Base-by-base conservation (phyloP, 257 asterid species). In the Nicotiana noctiflora region DNA sequence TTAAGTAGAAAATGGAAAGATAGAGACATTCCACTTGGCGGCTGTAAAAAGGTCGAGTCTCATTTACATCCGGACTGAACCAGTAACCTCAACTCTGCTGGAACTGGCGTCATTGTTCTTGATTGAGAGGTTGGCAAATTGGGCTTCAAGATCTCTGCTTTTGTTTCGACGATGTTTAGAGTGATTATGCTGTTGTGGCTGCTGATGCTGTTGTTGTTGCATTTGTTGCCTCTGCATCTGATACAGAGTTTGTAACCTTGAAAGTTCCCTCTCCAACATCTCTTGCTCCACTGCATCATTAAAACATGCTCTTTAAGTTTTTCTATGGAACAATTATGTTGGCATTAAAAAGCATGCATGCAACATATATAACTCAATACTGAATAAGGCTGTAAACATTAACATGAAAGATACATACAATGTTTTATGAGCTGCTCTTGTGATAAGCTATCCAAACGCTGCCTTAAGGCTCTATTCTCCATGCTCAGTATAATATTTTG, bases 401-500 rank as follows among this genome's bases (percentile, higher is more conserved):
- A 60, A 55, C n/a, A 55, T 14, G 60, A 17, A 13, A 72, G 62
- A 63, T 53, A n/a, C 79, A 81, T 86, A 94, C 98, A 86, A 75
- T 91, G 89, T 86, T 95, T 95, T 88, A 95, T 92, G 81, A 88
- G 84, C 79, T 90, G 97, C 89, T 92, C 99, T 84, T 93, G 99
- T 0, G 94, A 83, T 80, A 90, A n/a, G 27, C 83, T 88, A 68
- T 95, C 99, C 19, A 95, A 84, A n/a, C 93, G 90, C 84, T 95
- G 97, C 89, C 91, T 91, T 80, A 95, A 85, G 19, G 97, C 93
- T 84, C 89, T 85, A 76, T 95, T 95, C 85, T 95, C 97, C 97
- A 93, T 91, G 62, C 85, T 87, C 90, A 93, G 77, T 79, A 93
- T 88, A 29, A 90, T 86, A 77, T 93, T 93, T 83, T 95, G 99